Evolutionary conservation across 192 early-diverging fungal genomes (phyloP).

Genomic region (Rhizophagus clarus): DNA sequence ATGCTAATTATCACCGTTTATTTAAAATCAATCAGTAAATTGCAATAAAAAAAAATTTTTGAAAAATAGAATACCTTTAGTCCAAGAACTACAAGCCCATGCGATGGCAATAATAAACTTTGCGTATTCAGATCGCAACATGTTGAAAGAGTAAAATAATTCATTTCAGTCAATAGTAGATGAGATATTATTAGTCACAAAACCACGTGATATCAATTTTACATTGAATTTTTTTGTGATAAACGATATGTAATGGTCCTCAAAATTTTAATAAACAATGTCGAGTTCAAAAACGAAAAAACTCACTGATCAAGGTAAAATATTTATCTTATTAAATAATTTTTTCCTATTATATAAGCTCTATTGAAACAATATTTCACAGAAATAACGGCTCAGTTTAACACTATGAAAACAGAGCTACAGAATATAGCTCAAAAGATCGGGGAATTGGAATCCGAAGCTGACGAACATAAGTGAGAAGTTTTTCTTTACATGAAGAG

Average conservation of each 20-base stretch:
- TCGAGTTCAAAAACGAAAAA: slow-evolving; percentile 2
- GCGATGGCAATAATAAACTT: slow-evolving; percentile 22
- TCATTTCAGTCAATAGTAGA: not conserved
- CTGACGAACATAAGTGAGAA: slow-evolving; percentile 90
- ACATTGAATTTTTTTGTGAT: no score
- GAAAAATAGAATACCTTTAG: slow-evolving; percentile 10
- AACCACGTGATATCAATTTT: not conserved
- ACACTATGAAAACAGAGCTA: slow-evolving; percentile 75
- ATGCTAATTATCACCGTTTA: not conserved
- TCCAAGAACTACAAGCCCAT: slow-evolving; percentile 27
- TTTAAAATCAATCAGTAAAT: not conserved
- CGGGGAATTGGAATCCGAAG: slow-evolving; percentile 90
- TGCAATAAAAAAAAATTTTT: not conserved
- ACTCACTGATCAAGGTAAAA: slow-evolving; percentile 8
- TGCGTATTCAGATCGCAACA: not conserved
- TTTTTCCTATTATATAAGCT: not conserved
- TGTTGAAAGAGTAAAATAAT: not conserved
- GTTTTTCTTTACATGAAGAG: not conserved
- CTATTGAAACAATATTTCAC: not conserved
- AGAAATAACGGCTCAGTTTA: slow-evolving; percentile 58
- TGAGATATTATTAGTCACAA: not conserved
- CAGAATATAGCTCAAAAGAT: slow-evolving; percentile 85
- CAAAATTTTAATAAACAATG: no score
- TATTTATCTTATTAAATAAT: not conserved
- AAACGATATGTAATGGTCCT: no score